Base-by-base conservation (phyloP, 139 green algal species). In the Picochlorum sp. region DNA sequence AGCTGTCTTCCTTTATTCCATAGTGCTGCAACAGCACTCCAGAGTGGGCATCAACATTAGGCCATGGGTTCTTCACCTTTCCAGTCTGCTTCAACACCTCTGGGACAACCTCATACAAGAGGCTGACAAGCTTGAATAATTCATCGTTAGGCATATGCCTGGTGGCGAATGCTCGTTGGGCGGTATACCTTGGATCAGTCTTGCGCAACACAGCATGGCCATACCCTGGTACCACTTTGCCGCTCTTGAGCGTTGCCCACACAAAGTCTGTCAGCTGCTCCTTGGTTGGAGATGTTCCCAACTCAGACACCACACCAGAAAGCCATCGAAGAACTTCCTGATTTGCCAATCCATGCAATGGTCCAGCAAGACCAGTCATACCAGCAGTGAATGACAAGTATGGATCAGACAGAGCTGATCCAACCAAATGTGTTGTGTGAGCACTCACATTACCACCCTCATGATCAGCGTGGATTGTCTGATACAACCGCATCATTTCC, bases 11-110 rank as follows among this genome's bases (percentile, higher is more conserved):
- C 4, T 28, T 83, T 57, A 97, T 91, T 74, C 86, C 86, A 79
- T 95, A 97, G 77, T 96, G 87, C 78, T 97, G 91, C 63, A 98
- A 83, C 71, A 98, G 79, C 34, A 98, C 92, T 28, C 92, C 92
- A 56, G 69, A 87, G 85, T 98, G 93, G 15, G 93, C 93, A 66
- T 98, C 93, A 38, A 98, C 93, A 71, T 98, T 98, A 20, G 93
- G 93, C 91, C 90, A 98, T 2, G 92, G 92, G 78, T 98, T 98
- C 78, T 96, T 94, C 50, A 96, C 91, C 81, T 98, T 97, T 66
- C 92, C 93, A 1, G 86, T 95, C 70, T 87, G 68, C 8, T 65
- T 66, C 30, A 98, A 86, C 45, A 97, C 84, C 41, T 78, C 76
- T 13, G 93, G 91, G 44, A 98, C 93, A n/a, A 98, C 88, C 58